Base-by-base conservation (phyloP, 208 protist genomes). In the Crithidia bombi region DNA sequence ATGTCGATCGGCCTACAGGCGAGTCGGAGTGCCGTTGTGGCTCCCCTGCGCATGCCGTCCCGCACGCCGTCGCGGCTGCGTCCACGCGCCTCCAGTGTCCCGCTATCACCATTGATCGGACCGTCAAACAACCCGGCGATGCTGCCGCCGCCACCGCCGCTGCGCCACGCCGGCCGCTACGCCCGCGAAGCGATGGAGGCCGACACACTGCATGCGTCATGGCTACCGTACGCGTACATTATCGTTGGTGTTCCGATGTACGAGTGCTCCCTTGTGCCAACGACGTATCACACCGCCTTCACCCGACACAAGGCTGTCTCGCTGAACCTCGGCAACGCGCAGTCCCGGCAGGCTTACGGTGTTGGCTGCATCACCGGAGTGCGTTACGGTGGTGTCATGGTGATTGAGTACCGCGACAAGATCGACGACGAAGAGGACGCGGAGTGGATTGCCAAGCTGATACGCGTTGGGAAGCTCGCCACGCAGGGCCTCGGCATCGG, bases 231-330 rank as follows among this genome's bases (percentile, higher is more conserved):
- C 65, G 75, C 73, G 26, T 91, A 87, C 69, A 46, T 91, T 49
- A 64, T 91, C 28, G 56, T 91, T 23, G 85, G 77, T 3, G 38
- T 86, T 0, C 85, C 85, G 46, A 82, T 88, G 79, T 91, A 91
- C 73, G 81, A 86, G 62, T 87, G 82, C 65, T 69, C 71, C 2
- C 62, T 91, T 28, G 36, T 73, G 0, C 79, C 85, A 12, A 91
- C 78, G n/a, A 62, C 71, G 10, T 88, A 83, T 47, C 81, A 86
- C 68, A 52, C 58, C 0, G 28, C 73, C 39, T 41, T 64, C 69
- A 69, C 65, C n/a, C 56, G 73, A n/a, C 78, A 65, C 56, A 81
- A 79, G 63, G 79, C 85, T 19, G 69, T 91, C 61, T 86, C 79
- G 14, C 62, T 91, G 38, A 85, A 91, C 69, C 49, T 86, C 14